Evolutionary conservation across 768 basidiomycete species (phyloP), one percentile per base, ranked within the genome.

Genomic region (Auricularia auricula-judae): DNA sequence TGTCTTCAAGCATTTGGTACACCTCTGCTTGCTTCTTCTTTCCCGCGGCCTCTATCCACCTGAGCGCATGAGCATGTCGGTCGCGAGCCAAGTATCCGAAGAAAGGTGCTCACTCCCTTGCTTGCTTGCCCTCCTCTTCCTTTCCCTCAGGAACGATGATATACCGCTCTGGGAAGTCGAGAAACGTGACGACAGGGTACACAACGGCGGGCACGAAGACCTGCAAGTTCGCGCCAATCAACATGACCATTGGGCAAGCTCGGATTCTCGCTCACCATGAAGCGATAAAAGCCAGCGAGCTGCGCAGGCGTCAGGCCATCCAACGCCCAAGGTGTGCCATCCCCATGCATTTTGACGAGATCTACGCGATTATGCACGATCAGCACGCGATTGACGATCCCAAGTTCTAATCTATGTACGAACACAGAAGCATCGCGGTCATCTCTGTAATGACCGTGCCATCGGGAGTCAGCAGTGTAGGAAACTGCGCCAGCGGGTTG

Each of bases 401-500:
- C 47, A 51, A 18, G 21, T 5, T 51, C 47, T 42, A 14, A 7
- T 7, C 18, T 18, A 18, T 18, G 47, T 5, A 35, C 56, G 29
- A 4, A 59, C 56, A 59, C 11, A 59, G 56, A 12, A 59, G 29
- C 16, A 59, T 63, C 12, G 63, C 63, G 14, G 51, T 34, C 51
- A 36, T 56, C 36, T 63, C 63, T 10, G 63, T 63, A n/a, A 63
- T 8, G 5, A 63, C 63, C 21, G 63, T 63, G 3, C 63, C 63
- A 14, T 63, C 63, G n/a, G 63, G 63, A 23, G 63, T 63, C 14
- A 63, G 18, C 35, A 63, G 34, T 18, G 63, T 63, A 33, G 63
- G 63, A 35, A 65, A 65, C 65, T 61, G 65, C 29, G 65, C 65
- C 33, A 65, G 23, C n/a, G 65, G 47, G 63, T 53, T 65, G 5